These are phyloP conservation scores for Trypanosoma conorhini DNA, from an alignment of 208 protist genomes.

Conservation along the genomic window DNA sequence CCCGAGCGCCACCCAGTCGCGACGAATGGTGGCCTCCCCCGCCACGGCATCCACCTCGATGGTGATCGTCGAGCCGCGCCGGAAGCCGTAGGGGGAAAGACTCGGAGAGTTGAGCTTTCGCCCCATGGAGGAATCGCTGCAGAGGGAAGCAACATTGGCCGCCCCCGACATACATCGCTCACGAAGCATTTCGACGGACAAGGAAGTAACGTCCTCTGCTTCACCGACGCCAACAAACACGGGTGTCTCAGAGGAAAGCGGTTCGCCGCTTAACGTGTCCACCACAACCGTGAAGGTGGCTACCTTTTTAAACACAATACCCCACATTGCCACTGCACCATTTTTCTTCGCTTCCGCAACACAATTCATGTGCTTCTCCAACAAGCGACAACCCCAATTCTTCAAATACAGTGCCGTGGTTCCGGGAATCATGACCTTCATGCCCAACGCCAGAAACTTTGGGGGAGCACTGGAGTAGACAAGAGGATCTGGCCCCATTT, in stretches of 20 bases:
- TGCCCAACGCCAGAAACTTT: constrained; percentile 42
- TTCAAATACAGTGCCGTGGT: constrained; percentile 72
- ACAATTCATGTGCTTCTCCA: constrained; percentile 75
- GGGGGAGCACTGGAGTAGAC: constrained; percentile 66
- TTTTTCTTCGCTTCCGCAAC: constrained; percentile 64
- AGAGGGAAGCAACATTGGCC: constrained; percentile 34
- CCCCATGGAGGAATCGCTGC: constrained; percentile 76
- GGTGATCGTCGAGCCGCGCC: constrained; percentile 67
- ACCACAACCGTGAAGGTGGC: constrained; percentile 69
- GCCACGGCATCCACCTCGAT: constrained; percentile 59
- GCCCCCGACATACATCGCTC: constrained; percentile 43
- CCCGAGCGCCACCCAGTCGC: constrained; percentile 82
- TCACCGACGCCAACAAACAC: constrained; percentile 78
- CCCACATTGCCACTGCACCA: constrained; percentile 82
- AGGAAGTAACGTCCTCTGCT: constrained; percentile 55
- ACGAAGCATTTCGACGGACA: constrained; percentile 68
- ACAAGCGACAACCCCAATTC: constrained; percentile 72
- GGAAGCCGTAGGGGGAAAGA: constrained; percentile 70
- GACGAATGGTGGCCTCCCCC: constrained; percentile 48
- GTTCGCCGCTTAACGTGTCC: constrained; percentile 61
- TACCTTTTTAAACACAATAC: constrained; percentile 48
- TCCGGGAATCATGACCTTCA: constrained; percentile 73
- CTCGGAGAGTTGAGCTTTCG: constrained; percentile 51
- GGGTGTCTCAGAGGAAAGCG: constrained; percentile 52
- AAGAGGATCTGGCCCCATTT: constrained; percentile 57